Evolutionary conservation across 352 stramenopile genomes (phyloP), one percentile per base, ranked within the genome.

Genomic region (Peronospora farinosa): DNA sequence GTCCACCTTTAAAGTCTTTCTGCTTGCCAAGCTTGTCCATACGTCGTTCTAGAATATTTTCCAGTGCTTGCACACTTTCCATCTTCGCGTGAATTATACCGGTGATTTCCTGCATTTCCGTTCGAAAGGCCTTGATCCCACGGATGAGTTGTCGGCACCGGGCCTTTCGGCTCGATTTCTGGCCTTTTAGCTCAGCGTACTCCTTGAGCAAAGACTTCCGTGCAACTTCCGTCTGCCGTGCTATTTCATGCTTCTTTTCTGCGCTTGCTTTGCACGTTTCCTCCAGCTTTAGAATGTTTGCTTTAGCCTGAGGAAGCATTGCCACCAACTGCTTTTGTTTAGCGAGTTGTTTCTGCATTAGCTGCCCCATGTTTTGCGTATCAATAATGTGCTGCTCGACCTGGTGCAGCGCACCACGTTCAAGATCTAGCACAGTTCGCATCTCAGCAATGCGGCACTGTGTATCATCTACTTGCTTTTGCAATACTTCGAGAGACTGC

Each of bases 251-350:
- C 17, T 91, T 69, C 42, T 86, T 86, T 25, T 51, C 43, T 11
- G 67, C 54, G 11, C 77, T 84, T 43, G 59, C 68, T 9, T 47
- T 55, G 52, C 79, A 92, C 53, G 88, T 72, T 7, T 40, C 65
- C 48, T 93, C 61, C 0, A 95, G 54, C 36, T 84, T 91, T 5
- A 43, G 57, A 32, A 92, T 83, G 32, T 92, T 88, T 17, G 63
- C 66, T 33, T 74, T 47, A 0, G 80, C 80, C 7, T 88, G 63
- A 6, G 81, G 73, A 7, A 94, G 54, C 51, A 92, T 77, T 5
- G 57, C 52, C 13, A 92, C 47, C 10, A 86, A 40, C 42, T 90
- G 66, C 12, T 76, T 73, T 30, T 82, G 65, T 17, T 54, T 71
- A 15, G 60, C 60, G 2, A 88, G 45, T 21, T 77, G 53, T 37